Conservation (phyloP, 2,329 filamentous ascomycete genomes). For the Dactylella cylindrospora region DNA sequence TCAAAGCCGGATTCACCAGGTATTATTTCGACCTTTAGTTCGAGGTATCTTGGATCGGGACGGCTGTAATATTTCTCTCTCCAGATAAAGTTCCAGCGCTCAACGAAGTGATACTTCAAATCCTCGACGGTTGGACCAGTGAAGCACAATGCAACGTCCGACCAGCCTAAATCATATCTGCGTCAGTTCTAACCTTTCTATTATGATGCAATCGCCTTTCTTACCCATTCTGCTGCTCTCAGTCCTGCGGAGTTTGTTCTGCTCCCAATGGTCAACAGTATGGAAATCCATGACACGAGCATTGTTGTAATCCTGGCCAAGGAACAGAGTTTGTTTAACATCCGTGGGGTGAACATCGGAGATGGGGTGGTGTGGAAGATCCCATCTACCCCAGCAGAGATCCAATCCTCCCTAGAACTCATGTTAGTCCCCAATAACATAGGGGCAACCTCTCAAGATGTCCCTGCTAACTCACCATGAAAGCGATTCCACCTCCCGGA, state of each 20-base stretch:
- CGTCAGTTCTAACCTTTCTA: background rate
- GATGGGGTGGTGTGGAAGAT: conserved; percentile 83
- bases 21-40: conserved; percentile 15
- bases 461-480: conserved; percentile 66
- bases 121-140: conserved; percentile 73
- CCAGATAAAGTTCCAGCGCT: conserved; percentile 89
- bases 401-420: conserved; percentile 64
- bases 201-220: background rate
- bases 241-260: conserved; percentile 82
- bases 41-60: conserved; percentile 14
- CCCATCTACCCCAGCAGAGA: conserved; percentile 84
- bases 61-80: conserved; percentile 69
- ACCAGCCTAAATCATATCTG: conserved; percentile 64
- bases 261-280: conserved; percentile 74
- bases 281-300: conserved; percentile 79
- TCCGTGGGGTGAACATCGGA: conserved; percentile 79
- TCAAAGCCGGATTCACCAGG: conserved; percentile 16
- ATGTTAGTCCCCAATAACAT: background rate
- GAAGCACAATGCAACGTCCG: conserved; percentile 77
- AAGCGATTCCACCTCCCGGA: conserved; percentile 59
- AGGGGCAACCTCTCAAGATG: background rate
- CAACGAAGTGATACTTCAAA: conserved; percentile 74
- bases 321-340: conserved; percentile 74
- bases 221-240: conserved; percentile 75
- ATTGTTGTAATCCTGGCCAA: conserved; percentile 92